Evolutionary conservation across 2,329 filamentous ascomycete species (phyloP), one percentile per base, ranked within the genome.

Genomic region (Fusarium sororula): DNA sequence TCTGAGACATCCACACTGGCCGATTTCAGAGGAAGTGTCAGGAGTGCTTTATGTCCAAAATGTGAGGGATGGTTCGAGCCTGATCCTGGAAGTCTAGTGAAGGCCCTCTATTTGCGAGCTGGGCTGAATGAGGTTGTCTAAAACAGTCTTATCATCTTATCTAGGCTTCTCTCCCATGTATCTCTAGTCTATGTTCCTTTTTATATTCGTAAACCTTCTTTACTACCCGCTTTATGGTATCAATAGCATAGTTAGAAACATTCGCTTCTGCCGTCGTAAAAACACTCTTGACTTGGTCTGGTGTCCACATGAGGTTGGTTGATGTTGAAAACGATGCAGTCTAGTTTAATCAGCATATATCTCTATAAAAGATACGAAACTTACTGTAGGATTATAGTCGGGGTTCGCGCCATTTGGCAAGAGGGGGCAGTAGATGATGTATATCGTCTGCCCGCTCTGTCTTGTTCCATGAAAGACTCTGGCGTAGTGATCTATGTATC

Each of bases 271-370:
- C 39, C 0, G 71, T 77, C 0, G 55, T 20, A 5, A 76, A 58
- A 0, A 78, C 45, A 1, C 32, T 47, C 15, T 66, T 70, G 2
- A 78, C 66, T 14, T 78, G 76, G 2, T 70, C 54, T 0, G 76
- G 76, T 0, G 71, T 71, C 76, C 76, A 78, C 26, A 78, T 58
- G 4, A 78, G 76, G 10, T 78, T 78, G 3, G 75, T 75, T 0
- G 76, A 78, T 0, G 70, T 78, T 1, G 76, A 78, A 6, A 78
- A 77, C 1, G 73, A 53, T 2, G 67, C 69, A 0, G 58, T 70
- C 76, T 78, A 3, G 1, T 5, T 0, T 3, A 0, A 14, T 77
- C 11, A 74, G 68, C 7, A 17, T 3, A 7, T 2, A 6, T 6
- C 1, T 10, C 3, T 0, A 0, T 1, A 12, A 0, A 4, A 14